Evolutionary conservation across 768 basidiomycete genomes (phyloP).

Genomic region (Pholiota microspora): DNA sequence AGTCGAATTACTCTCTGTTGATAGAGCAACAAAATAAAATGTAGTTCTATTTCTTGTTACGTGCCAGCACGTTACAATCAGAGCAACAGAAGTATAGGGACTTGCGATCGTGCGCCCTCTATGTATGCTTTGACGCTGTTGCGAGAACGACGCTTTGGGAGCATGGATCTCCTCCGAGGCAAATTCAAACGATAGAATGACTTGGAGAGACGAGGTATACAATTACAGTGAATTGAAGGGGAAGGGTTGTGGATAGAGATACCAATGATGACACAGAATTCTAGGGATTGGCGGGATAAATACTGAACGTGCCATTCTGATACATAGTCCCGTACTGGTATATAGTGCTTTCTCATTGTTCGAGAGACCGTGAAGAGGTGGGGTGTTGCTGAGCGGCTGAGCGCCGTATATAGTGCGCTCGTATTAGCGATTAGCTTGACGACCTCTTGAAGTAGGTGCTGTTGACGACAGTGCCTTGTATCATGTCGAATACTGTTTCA

Average conservation of each 20-base stretch:
- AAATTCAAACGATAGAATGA: neutral
- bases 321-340: neutral
- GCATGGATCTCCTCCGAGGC: no score
- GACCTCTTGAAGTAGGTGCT: conserved; percentile 75
- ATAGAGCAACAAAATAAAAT: neutral
- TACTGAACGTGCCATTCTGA: neutral
- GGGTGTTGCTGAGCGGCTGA: neutral
- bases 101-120: neutral
- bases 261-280: neutral
- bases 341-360: neutral
- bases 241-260: neutral
- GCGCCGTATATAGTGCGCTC: neutral
- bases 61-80: no score
- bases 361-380: neutral
- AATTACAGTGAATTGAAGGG: neutral
- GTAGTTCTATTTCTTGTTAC: no score
- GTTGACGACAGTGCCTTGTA: conserved; percentile 83
- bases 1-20: no score
- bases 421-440: neutral
- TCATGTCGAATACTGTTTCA: conserved; percentile 85
- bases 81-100: no score
- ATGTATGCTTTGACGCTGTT: neutral
- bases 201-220: neutral
- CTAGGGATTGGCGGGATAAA: neutral
- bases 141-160: neutral